Conservation (phyloP, 345 rosid species). For the Linum tenue region DNA sequence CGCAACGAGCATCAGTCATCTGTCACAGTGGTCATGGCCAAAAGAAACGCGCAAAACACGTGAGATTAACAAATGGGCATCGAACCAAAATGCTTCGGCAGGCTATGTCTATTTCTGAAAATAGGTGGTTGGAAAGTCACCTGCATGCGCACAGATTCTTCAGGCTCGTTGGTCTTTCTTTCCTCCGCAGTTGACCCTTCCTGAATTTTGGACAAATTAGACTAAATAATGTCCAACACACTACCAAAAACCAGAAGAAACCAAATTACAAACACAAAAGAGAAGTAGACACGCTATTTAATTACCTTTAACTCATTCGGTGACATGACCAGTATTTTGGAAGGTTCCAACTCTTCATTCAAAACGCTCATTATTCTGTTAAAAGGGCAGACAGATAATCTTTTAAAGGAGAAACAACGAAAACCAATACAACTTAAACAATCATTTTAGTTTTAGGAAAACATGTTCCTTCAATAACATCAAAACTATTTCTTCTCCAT, state of each 20-base stretch:
- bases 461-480: neutral
- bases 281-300: neutral
- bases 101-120: neutral
- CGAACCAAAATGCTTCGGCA: neutral
- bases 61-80: neutral
- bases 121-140: constrained; percentile 20
- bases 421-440: neutral
- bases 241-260: neutral
- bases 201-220: constrained; percentile 28
- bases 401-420: neutral
- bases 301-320: constrained; percentile 82
- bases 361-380: constrained; percentile 52
- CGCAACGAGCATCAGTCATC: constrained; percentile 80
- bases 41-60: constrained; percentile 1
- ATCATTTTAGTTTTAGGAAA: neutral
- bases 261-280: neutral
- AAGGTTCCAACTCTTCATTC: constrained; percentile 71
- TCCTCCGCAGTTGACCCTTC: constrained; percentile 91
- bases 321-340: constrained; percentile 78
- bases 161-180: constrained; percentile 72
- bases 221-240: neutral
- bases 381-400: constrained; percentile 1
- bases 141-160: constrained; percentile 73
- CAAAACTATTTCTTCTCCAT: neutral
- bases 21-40: constrained; percentile 12